Evolutionary conservation across 2,329 filamentous ascomycete species (phyloP).

Genomic region (Exophiala xenobiotica): DNA sequence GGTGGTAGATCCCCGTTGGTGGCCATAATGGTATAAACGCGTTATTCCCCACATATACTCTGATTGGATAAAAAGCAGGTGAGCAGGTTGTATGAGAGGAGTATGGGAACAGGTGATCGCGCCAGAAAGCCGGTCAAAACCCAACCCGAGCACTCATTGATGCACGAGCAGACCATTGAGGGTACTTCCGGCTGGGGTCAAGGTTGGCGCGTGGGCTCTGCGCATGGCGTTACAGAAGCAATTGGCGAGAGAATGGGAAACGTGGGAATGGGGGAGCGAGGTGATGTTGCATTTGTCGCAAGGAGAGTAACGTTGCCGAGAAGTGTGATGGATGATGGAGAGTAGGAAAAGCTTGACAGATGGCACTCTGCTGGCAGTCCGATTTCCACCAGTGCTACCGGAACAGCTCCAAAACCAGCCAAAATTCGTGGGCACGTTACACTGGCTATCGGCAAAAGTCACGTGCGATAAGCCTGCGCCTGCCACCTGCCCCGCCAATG

Average conservation of each 20-base stretch:
- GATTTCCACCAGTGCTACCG: background rate
- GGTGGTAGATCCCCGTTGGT: constrained; percentile 31
- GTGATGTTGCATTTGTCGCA: constrained; percentile 26
- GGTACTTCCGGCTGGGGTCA: constrained; percentile 4
- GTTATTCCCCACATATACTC: constrained; percentile 20
- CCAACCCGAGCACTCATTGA: constrained; percentile 10
- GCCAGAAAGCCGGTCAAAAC: constrained; percentile 14
- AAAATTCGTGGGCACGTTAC: background rate
- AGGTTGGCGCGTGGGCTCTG: constrained; percentile 10
- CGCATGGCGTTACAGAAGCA: constrained; percentile 18
- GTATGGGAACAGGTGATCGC: constrained; percentile 18
- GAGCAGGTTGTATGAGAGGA: constrained; percentile 17
- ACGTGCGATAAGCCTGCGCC: background rate
- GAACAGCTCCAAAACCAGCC: background rate
- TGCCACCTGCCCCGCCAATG: constrained; percentile 1
- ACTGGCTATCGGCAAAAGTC: background rate
- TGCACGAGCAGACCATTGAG: constrained; percentile 3
- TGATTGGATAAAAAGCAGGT: constrained; percentile 21
- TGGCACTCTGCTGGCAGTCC: background rate
- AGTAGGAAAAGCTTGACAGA: constrained; percentile 10
- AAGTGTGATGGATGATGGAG: constrained; percentile 16
- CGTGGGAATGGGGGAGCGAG: constrained; percentile 17
- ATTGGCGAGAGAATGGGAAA: constrained; percentile 15
- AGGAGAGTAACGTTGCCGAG: constrained; percentile 5
- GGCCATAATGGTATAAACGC: constrained; percentile 21